A percentile compares a stretch with the other conserved stretches of the same genome.
These are phyloP conservation scores for Periconia digitata DNA, from an alignment of 2,329 filamentous ascomycete species.

Conservation along the genomic window DNA sequence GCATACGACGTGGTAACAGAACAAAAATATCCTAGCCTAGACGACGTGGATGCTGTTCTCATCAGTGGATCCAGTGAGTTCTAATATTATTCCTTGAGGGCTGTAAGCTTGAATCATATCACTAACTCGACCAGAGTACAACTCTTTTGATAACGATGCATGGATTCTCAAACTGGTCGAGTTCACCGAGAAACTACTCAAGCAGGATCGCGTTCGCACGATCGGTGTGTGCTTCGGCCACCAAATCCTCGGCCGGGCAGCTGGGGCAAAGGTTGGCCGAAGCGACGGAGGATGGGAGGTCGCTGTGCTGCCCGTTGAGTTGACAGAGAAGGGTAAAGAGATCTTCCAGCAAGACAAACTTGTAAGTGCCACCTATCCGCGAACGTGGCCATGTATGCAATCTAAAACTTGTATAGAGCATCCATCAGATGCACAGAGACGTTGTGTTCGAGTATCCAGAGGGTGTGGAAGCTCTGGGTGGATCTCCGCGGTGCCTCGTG, in stretches of 20 bases:
- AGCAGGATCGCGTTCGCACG: constrained; percentile 65
- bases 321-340: constrained; percentile 70
- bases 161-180: constrained; percentile 78
- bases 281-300: constrained; percentile 77
- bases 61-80: constrained; percentile 69
- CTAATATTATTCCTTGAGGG: background rate
- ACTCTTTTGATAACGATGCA: constrained; percentile 70
- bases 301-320: constrained; percentile 68
- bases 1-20: constrained; percentile 71
- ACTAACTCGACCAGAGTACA: constrained; percentile 56
- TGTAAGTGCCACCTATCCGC: constrained; percentile 45
- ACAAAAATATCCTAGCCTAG: constrained; percentile 70
- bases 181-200: constrained; percentile 64
- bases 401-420: constrained; percentile 49
- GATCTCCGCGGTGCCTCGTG: constrained; percentile 67
- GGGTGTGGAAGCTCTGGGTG: constrained; percentile 64
- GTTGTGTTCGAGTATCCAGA: constrained; percentile 66
- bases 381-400: background rate
- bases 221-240: constrained; percentile 87
- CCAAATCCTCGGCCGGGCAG: constrained; percentile 76
- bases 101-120: background rate
- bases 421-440: constrained; percentile 88
- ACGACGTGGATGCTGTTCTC: constrained; percentile 77
- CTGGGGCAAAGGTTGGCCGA: constrained; percentile 67
- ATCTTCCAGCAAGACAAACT: constrained; percentile 68